Conservation (phyloP, 2,329 filamentous ascomycete genomes). For the Huntiella bhutanensis region DNA sequence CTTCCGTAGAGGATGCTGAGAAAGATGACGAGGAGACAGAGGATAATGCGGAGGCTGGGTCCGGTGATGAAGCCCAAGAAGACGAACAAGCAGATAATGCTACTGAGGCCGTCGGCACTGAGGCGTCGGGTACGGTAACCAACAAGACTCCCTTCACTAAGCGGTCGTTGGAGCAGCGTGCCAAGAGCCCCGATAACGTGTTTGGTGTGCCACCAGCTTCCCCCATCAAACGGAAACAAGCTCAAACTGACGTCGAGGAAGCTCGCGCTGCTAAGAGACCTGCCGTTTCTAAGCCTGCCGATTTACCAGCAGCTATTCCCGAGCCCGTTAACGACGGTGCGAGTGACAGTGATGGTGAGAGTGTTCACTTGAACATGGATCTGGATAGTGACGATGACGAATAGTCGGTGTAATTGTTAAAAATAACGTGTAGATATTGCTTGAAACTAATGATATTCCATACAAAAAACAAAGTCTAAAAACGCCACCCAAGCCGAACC, state of each 20-base stretch:
- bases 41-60: constrained; percentile 20
- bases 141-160: constrained; percentile 8
- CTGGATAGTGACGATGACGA: constrained; percentile 31
- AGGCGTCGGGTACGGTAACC: background rate
- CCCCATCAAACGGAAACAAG: constrained; percentile 22
- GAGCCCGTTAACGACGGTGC: constrained; percentile 15
- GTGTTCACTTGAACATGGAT: constrained; percentile 40
- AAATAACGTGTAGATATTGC: constrained; percentile 1
- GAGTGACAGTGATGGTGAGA: constrained; percentile 29
- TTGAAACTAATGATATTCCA: no score
- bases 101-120: background rate
- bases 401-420: background rate
- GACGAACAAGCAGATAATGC: constrained; percentile 11
- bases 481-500: background rate
- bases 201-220: constrained; percentile 13
- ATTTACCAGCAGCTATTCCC: constrained; percentile 12
- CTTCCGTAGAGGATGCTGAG: constrained; percentile 9
- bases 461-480: background rate
- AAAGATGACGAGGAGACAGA: constrained; percentile 12
- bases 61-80: constrained; percentile 11
- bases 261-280: constrained; percentile 19
- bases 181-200: constrained; percentile 2
- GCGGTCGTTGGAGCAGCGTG: constrained; percentile 3
- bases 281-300: constrained; percentile 12
- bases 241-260: constrained; percentile 18